phyloP scores from a whole-genome alignment of 2,329 filamentous ascomycete genomes.

The Ciborinia camelliae region DNA sequence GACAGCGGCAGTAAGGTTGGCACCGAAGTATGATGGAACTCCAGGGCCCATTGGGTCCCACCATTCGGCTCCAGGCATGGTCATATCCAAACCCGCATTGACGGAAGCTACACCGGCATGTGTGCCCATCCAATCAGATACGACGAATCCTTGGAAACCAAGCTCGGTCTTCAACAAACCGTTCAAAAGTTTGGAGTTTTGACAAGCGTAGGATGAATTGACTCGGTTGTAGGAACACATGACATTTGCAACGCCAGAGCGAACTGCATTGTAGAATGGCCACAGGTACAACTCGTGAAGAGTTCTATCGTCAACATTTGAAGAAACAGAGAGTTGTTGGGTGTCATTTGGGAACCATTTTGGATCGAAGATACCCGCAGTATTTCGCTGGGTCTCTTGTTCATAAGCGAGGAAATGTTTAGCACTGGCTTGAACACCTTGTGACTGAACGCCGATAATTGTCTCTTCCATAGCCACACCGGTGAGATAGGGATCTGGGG shows the following conservation, averaged over 20 bases:
- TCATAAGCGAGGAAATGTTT: slow-evolving; percentile 49
- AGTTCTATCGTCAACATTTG: slow-evolving; percentile 66
- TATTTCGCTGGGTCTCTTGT: slow-evolving; percentile 45
- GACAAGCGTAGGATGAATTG: slow-evolving; percentile 50
- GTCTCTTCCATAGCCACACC: slow-evolving; percentile 37
- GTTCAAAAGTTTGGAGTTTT: slow-evolving; percentile 48
- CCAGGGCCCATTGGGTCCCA: slow-evolving; percentile 8
- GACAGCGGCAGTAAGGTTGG: slow-evolving; percentile 42
- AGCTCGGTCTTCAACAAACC: slow-evolving; percentile 50
- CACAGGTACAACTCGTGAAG: slow-evolving; percentile 77
- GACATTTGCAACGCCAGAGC: slow-evolving; percentile 70
- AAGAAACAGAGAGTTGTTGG: slow-evolving; percentile 55
- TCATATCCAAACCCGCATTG: slow-evolving; percentile 63
- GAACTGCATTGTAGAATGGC: slow-evolving; percentile 78
- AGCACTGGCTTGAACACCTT: slow-evolving; percentile 39
- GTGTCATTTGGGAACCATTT: slow-evolving; percentile 13
- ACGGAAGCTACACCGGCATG: slow-evolving; percentile 56
- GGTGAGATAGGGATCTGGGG: slow-evolving; percentile 38
- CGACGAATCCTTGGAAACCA: slow-evolving; percentile 52
- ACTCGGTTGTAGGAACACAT: slow-evolving; percentile 60
- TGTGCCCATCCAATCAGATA: slow-evolving; percentile 67
- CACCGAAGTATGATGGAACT: slow-evolving; percentile 14
- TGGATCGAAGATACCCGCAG: not conserved
- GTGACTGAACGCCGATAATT: slow-evolving; percentile 38
- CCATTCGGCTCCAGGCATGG: slow-evolving; percentile 54